Percentiles rank a stretch among this genome's conserved stretches.
Evolutionary conservation across 1,284 basidiomycete species (phyloP).

Genomic region (Fomitopsis pinicola): DNA sequence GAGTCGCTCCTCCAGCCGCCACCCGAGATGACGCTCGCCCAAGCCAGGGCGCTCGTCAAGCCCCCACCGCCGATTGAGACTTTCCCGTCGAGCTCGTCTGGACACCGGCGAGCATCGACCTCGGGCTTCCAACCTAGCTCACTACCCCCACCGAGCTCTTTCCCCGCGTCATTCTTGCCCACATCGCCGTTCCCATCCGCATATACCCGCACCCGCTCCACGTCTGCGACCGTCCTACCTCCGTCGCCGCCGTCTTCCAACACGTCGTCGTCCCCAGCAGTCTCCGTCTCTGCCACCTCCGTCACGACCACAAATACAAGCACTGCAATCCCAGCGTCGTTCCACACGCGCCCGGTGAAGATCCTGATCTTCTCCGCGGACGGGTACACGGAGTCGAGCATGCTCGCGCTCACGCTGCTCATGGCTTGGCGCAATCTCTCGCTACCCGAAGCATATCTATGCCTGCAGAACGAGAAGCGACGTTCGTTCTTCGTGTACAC

Average conservation of each 20-base stretch:
- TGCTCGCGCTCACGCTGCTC: constrained; percentile 83
- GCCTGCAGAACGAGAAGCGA: constrained; percentile 70
- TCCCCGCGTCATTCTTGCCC: constrained; percentile 27
- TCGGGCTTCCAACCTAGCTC: constrained; percentile 24
- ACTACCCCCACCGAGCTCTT: constrained; percentile 26
- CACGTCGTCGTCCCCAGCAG: constrained; percentile 15
- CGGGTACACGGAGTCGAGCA: constrained; percentile 88
- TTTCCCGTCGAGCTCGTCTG: constrained; percentile 7
- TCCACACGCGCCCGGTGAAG: constrained; percentile 56
- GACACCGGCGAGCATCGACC: constrained; percentile 5
- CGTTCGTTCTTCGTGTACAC: constrained; percentile 91
- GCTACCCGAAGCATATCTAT: constrained; percentile 88
- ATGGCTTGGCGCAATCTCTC: constrained; percentile 75
- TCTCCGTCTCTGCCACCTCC: constrained; percentile 13
- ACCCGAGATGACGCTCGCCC: constrained; percentile 17
- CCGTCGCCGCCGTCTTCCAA: constrained; percentile 23
- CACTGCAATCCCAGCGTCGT: neutral
- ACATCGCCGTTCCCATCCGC: constrained; percentile 12
- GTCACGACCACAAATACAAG: neutral
- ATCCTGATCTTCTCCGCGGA: constrained; percentile 75
- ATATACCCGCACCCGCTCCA: constrained; percentile 27
- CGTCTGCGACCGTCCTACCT: constrained; percentile 26
- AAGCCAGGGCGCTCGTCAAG: constrained; percentile 14
- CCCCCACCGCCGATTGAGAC: constrained; percentile 10
- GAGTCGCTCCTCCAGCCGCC: constrained; percentile 52